Evolutionary conservation across 2,329 filamentous ascomycete genomes (phyloP).

Genomic region (Trichoderma gracile): DNA sequence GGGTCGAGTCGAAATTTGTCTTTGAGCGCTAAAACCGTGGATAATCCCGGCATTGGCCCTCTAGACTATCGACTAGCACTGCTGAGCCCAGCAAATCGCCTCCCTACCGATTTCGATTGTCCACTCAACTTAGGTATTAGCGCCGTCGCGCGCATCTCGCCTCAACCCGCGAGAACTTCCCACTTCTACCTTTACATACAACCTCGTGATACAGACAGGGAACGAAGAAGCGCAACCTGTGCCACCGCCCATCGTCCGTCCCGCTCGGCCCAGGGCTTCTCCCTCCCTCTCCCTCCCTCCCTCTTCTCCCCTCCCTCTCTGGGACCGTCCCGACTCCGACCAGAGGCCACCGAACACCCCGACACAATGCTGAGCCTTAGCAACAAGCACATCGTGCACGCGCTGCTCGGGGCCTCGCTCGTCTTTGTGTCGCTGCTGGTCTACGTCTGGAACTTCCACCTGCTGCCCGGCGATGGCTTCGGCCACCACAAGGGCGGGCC

Average conservation of each 20-base stretch:
- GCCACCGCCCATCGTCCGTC: neutral
- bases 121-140: too few species aligned
- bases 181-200: too few species aligned
- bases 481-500: neutral
- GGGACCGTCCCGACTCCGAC: neutral
- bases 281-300: neutral
- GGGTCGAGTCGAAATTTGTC: neutral
- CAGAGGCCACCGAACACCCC: neutral
- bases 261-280: neutral
- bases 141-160: neutral
- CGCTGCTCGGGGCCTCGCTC: conserved; percentile 17
- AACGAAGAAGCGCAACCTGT: too few species aligned
- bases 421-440: conserved; percentile 20
- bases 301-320: neutral
- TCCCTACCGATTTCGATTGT: neutral
- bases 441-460: conserved; percentile 25
- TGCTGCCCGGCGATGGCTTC: conserved; percentile 16
- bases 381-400: conserved; percentile 23
- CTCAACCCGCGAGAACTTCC: too few species aligned
- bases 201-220: too few species aligned
- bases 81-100: neutral
- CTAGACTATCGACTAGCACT: neutral
- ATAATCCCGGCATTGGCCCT: neutral
- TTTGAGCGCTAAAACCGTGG: conserved; percentile 8
- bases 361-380: conserved; percentile 13